Percentiles rank a stretch among this genome's conserved stretches.
Evolutionary conservation across 257 asterid genomes (phyloP).

Genomic region (Marsdenia floribunda): DNA sequence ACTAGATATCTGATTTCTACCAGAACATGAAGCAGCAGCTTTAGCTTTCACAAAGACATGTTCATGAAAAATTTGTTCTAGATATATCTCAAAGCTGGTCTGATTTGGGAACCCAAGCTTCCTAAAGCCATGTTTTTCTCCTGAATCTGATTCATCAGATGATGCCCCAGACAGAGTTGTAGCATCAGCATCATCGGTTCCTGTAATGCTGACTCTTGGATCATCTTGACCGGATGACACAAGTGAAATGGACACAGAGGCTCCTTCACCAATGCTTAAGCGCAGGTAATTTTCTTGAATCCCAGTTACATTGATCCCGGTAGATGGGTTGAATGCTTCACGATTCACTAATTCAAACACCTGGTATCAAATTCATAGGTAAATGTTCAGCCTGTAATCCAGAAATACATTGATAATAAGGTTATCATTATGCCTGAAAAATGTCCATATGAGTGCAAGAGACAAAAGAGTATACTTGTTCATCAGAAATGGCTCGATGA

Average conservation of each 20-base stretch:
- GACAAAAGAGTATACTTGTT: constrained; percentile 47
- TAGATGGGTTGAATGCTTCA: constrained; percentile 75
- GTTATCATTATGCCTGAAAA: neutral
- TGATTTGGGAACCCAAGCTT: constrained; percentile 57
- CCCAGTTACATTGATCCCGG: constrained; percentile 67
- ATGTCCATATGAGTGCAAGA: neutral
- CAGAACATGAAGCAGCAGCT: constrained; percentile 39
- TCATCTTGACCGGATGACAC: constrained; percentile 48
- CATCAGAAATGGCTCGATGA: constrained; percentile 84
- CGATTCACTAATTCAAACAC: constrained; percentile 91
- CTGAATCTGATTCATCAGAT: constrained; percentile 33
- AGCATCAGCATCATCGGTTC: constrained; percentile 30
- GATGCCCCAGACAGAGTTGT: constrained; percentile 32
- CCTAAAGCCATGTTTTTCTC: constrained; percentile 36
- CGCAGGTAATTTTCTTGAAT: constrained; percentile 73
- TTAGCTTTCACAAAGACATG: constrained; percentile 79
- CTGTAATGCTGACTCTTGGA: constrained; percentile 29
- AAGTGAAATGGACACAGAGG: constrained; percentile 76
- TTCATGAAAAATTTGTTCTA: constrained; percentile 85
- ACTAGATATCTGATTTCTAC: constrained; percentile 45
- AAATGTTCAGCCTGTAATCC: constrained; percentile 11
- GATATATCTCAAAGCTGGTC: constrained; percentile 67
- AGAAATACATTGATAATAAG: constrained; percentile 7
- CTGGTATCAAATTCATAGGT: constrained; percentile 33
- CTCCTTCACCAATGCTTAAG: constrained; percentile 71